Percentiles rank a stretch among this genome's conserved stretches.
Evolutionary conservation across 2,329 filamentous ascomycete genomes (phyloP).

Genomic region (Grosmannia huntii): DNA sequence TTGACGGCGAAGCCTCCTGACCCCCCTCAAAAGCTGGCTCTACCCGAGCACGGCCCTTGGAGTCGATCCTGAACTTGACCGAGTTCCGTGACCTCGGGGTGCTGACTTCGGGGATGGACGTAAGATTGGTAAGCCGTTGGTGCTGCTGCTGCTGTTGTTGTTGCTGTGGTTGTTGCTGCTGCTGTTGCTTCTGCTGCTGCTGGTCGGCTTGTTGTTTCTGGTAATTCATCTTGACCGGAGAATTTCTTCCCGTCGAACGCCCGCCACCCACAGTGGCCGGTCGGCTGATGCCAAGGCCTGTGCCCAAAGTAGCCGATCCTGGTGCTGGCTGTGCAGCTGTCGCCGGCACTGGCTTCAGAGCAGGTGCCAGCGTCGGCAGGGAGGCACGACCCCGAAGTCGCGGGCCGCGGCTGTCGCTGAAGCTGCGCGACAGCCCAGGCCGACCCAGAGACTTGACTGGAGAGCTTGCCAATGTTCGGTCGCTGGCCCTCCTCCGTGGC

Average conservation of each 20-base stretch:
- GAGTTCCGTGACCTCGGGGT: slow-evolving; percentile 35
- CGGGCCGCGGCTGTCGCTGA: slow-evolving; percentile 39
- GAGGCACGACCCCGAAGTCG: slow-evolving; percentile 26
- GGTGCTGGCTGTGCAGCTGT: neutral
- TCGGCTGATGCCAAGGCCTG: slow-evolving; percentile 21
- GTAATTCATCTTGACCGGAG: slow-evolving; percentile 37
- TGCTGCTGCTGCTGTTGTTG: slow-evolving; percentile 20
- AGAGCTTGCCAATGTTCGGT: slow-evolving; percentile 31
- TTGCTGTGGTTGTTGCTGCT: slow-evolving; percentile 19
- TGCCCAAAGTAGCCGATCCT: neutral
- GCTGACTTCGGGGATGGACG: slow-evolving; percentile 41
- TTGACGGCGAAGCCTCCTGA: slow-evolving; percentile 15
- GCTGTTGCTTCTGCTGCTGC: slow-evolving; percentile 26
- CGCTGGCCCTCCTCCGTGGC: slow-evolving; percentile 26
- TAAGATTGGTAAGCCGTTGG: slow-evolving; percentile 36
- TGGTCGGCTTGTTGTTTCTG: slow-evolving; percentile 22
- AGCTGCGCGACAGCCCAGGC: slow-evolving; percentile 39
- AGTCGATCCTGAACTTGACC: slow-evolving; percentile 51
- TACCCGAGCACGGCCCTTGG: slow-evolving; percentile 44
- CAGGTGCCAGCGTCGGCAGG: slow-evolving; percentile 35
- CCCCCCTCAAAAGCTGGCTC: slow-evolving; percentile 35
- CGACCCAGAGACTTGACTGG: slow-evolving; percentile 36
- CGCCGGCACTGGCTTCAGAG: slow-evolving; percentile 20
- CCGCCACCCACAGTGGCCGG: slow-evolving; percentile 21
- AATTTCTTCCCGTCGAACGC: slow-evolving; percentile 33